Evolutionary conservation across 23 red algal species (phyloP).

Genomic region (Gracilaria vermiculophylla): DNA sequence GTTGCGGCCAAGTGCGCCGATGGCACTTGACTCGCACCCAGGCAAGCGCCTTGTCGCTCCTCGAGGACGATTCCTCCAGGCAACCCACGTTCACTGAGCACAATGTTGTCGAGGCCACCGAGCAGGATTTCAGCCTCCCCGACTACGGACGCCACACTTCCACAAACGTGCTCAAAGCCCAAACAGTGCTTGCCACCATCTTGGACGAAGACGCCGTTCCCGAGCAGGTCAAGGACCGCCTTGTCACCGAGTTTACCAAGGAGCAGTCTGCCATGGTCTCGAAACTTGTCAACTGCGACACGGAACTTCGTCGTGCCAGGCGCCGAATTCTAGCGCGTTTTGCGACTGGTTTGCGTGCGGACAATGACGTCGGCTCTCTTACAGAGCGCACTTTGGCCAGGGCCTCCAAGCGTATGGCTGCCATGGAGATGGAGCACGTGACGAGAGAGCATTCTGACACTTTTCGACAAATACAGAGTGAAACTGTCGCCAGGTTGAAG

Average conservation of each 20-base stretch:
- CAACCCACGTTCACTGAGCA: slow-evolving; percentile 32
- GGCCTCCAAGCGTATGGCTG: slow-evolving; percentile 31
- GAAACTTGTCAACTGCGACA: slow-evolving; percentile 26
- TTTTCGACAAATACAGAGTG: slow-evolving; percentile 19
- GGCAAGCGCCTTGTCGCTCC: slow-evolving; percentile 22
- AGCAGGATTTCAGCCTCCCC: slow-evolving; percentile 26
- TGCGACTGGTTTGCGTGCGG: slow-evolving; percentile 8
- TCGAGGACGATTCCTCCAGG: neutral
- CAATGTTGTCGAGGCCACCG: slow-evolving; percentile 27
- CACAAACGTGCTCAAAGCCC: slow-evolving; percentile 22
- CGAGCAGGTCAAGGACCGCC: slow-evolving; percentile 29
- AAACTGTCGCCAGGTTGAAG: slow-evolving; percentile 39
- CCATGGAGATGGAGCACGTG: slow-evolving; percentile 50
- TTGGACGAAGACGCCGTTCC: slow-evolving; percentile 39
- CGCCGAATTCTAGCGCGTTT: slow-evolving; percentile 36
- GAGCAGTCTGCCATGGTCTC: slow-evolving; percentile 49
- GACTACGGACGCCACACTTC: slow-evolving; percentile 22
- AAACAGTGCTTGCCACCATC: slow-evolving; percentile 47
- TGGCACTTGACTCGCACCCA: slow-evolving; percentile 31
- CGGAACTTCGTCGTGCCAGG: slow-evolving; percentile 34
- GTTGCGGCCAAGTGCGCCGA: slow-evolving; percentile 32
- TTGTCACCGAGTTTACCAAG: slow-evolving; percentile 48
- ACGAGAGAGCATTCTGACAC: slow-evolving; percentile 35
- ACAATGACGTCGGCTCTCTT: slow-evolving; percentile 1
- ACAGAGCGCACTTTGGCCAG: slow-evolving; percentile 35